Evolutionary conservation across 305 asterid genomes (phyloP).

Genomic region (Fraxinus ornus): DNA sequence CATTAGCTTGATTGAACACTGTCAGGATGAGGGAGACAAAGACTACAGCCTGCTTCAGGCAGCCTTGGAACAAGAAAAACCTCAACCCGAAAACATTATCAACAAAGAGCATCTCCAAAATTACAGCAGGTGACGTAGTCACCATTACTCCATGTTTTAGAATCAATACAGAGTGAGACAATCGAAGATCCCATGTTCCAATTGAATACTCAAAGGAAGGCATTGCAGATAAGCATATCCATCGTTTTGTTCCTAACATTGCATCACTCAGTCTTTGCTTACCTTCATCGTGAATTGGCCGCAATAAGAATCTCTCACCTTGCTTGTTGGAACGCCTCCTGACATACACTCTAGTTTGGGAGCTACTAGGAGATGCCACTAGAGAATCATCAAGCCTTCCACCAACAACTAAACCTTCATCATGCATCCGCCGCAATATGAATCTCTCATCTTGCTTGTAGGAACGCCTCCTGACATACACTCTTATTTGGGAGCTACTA

Average conservation of each 20-base stretch:
- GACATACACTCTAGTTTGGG: conserved; percentile 56
- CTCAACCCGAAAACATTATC: conserved; percentile 78
- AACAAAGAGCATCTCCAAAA: conserved; percentile 77
- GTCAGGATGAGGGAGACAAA: conserved; percentile 59
- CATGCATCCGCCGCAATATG: conserved; percentile 42
- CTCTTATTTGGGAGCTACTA: conserved; percentile 43
- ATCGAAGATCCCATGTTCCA: conserved; percentile 36
- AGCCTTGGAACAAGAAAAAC: conserved; percentile 66
- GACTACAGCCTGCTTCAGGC: conserved; percentile 66
- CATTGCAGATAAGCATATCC: conserved; percentile 44
- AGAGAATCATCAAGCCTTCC: conserved; percentile 39
- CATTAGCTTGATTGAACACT: conserved; percentile 52
- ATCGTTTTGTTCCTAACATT: conserved; percentile 38
- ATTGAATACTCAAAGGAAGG: conserved; percentile 30
- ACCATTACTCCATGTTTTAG: conserved; percentile 62
- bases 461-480: conserved; percentile 69
- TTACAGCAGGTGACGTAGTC: conserved; percentile 67
- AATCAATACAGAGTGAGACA: conserved; percentile 50
- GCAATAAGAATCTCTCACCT: conserved; percentile 32
- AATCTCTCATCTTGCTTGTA: conserved; percentile 36
- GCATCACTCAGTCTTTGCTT: conserved; percentile 35
- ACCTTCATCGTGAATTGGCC: conserved; percentile 49
- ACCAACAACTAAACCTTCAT: conserved; percentile 36
- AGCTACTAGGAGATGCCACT: conserved; percentile 38
- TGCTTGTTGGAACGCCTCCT: conserved; percentile 55